Evolutionary conservation across 2,329 filamentous ascomycete genomes (phyloP), one percentile per base, ranked within the genome.

Genomic region (Paecilomyces niveus): DNA sequence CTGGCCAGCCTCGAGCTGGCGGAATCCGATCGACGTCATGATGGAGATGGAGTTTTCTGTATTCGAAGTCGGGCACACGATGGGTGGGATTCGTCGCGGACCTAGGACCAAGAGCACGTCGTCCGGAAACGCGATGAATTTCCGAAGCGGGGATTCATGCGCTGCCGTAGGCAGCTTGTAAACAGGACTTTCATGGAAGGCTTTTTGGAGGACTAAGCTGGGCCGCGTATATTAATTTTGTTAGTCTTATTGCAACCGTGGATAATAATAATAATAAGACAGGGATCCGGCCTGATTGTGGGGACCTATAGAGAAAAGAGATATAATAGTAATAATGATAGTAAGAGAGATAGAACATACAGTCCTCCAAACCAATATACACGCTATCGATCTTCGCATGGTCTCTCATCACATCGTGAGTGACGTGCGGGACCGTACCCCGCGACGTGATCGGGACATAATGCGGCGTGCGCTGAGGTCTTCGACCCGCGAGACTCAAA

Each of bases 321-420:
- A 39, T 39, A 39, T 39, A 39, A 39, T 39, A 39, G 35, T 39
- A 31, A 57, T 53, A 54, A 22, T 39, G 22, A 29, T 56, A 26
- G 26, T 32, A 26, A 53, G 10, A 22, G 1, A 39, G 10, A 51
- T 11, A 15, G 8, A 21, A 74, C 89, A 75, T 81, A 97, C 94
- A 97, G 74, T 99, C 94, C 80, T 99, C 94, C 29, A 97, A 78
- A 0, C 89, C 90, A 68, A 94, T 79, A 70, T 96, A 96, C 2
- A 90, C 81, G 26, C 89, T 89, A 29, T 79, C 78, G 59, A 95
- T 80, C 4, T 82, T 72, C 0, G 87, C 86, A 67, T 88, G 80
- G 57, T 85, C 86, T 49, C 76, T 72, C 63, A 94, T 80, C 61
- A 89, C 89, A 78, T 99, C 94, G 45, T 92, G 92, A 2, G 92